Evolutionary conservation across 1,139 yeast species (phyloP).

Genomic region (Hyphopichia fennica): DNA sequence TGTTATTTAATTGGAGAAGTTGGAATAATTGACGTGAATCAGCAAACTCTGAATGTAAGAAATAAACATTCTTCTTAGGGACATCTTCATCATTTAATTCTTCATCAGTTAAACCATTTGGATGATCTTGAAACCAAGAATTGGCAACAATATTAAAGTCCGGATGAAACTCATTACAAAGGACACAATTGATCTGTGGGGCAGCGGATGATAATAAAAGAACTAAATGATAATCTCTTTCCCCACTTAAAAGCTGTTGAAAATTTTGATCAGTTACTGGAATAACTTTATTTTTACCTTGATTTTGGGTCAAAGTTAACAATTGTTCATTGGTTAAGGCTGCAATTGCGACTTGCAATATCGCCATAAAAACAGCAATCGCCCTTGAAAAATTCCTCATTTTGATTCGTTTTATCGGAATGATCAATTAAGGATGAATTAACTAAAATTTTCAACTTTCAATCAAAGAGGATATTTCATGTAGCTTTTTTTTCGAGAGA

Average conservation of each 20-base stretch:
- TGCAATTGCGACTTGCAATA: slow-evolving; percentile 20
- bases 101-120: slow-evolving; percentile 34
- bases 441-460: not conserved
- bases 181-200: slow-evolving; percentile 70
- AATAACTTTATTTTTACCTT: slow-evolving; percentile 23
- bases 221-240: slow-evolving; percentile 68
- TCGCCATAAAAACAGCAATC: slow-evolving; percentile 10
- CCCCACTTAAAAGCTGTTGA: slow-evolving; percentile 58
- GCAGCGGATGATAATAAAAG: slow-evolving; percentile 72
- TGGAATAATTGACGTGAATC: slow-evolving; percentile 57
- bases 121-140: slow-evolving; percentile 53
- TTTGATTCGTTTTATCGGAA: not conserved
- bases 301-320: slow-evolving; percentile 17
- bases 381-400: not conserved
- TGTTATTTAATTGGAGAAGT: slow-evolving; percentile 60
- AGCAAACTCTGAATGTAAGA: slow-evolving; percentile 72
- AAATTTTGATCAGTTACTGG: slow-evolving; percentile 61
- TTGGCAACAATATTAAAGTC: slow-evolving; percentile 57
- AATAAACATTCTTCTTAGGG: slow-evolving; percentile 48
- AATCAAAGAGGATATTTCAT: no score
- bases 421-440: not conserved
- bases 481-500: not conserved
- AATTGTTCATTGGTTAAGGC: slow-evolving; percentile 31
- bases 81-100: slow-evolving; percentile 25
- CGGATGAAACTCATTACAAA: slow-evolving; percentile 75